These are phyloP conservation scores for Malus domestica DNA, from an alignment of 306 rosid species.

Conservation along the genomic window ASM211411v1 NC_041795.1:24462001-24462500, in stretches of 20 bases:
- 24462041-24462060: slow-evolving; percentile 96
- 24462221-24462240: slow-evolving; percentile 93
- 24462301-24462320: slow-evolving; percentile 73
- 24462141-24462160: slow-evolving; percentile 98
- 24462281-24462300: slow-evolving; percentile 79
- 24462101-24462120: slow-evolving; percentile 71
- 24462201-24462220: slow-evolving; percentile 95
- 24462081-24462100: slow-evolving; percentile 99
- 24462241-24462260: slow-evolving; percentile 73
- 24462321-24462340: slow-evolving; percentile 75
- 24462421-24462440: slow-evolving; percentile 98
- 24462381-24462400: slow-evolving; percentile 84
- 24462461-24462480: slow-evolving; percentile 90
- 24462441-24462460: slow-evolving; percentile 80
- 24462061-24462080: slow-evolving; percentile 97
- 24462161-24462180: slow-evolving; percentile 69
- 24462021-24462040: slow-evolving; percentile 91
- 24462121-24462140: slow-evolving; percentile 93
- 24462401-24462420: slow-evolving; percentile 86
- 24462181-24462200: slow-evolving; percentile 77
- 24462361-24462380: slow-evolving; percentile 74
- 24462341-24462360: slow-evolving; percentile 82
- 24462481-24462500: slow-evolving; percentile 83
- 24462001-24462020: slow-evolving; percentile 81
- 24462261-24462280: slow-evolving; percentile 80